A percentile compares a stretch with the other conserved stretches of the same genome.
phyloP scores from a whole-genome alignment of 257 asterid genomes.

The Solanum sitiens region DNA sequence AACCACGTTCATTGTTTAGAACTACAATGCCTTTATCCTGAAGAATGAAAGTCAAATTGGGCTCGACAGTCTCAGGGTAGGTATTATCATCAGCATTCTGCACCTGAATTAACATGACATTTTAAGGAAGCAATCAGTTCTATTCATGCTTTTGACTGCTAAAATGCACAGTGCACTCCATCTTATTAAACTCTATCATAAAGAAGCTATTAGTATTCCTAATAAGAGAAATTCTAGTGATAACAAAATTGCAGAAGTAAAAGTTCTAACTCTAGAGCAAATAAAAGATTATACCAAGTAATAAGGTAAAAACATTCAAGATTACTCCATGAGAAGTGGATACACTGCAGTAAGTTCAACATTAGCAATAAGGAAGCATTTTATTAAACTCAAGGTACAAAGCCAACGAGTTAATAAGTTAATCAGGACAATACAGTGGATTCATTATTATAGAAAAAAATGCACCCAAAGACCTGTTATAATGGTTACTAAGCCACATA shows the following conservation, averaged over 20 bases:
- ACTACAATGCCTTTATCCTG: constrained; percentile 64
- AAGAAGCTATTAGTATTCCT: background rate
- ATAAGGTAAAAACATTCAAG: background rate
- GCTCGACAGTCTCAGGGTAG: constrained; percentile 66
- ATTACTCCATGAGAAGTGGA: background rate
- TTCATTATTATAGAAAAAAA: background rate
- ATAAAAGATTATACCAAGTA: background rate
- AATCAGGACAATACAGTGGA: background rate
- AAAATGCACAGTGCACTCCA: background rate
- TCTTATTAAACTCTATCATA: background rate
- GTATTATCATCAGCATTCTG: constrained; percentile 99
- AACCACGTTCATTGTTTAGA: constrained; percentile 84
- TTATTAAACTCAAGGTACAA: background rate
- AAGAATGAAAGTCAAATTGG: constrained; percentile 75
- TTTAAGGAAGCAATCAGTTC: background rate
- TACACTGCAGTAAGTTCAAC: background rate
- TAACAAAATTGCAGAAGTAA: background rate
- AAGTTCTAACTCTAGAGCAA: background rate
- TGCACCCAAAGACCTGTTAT: background rate
- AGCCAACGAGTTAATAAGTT: background rate
- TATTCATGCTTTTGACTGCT: background rate
- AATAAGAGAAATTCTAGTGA: background rate
- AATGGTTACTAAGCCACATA: background rate
- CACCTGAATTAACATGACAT: constrained; percentile 34
- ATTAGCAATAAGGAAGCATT: background rate